phyloP scores from a whole-genome alignment of 164 flowering plant species.

The Annona cherimola region DNA sequence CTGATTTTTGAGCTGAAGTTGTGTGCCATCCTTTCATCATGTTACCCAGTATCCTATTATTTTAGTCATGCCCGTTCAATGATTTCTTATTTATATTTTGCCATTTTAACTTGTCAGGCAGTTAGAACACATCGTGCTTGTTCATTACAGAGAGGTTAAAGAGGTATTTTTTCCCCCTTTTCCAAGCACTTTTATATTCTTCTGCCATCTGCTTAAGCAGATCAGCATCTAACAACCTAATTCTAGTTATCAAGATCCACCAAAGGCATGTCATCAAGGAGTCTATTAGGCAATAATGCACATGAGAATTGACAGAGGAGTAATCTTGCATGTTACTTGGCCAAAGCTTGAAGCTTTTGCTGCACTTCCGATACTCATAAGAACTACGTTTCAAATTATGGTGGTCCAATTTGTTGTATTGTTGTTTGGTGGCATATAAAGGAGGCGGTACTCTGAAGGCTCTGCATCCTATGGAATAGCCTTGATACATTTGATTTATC shows the following conservation, averaged over 20 bases:
- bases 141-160: conserved; percentile 71
- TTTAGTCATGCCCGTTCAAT: background rate
- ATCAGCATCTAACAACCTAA: too few species aligned
- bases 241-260: too few species aligned
- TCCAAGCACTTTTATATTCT: background rate
- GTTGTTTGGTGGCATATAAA: background rate
- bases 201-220: background rate
- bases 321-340: background rate
- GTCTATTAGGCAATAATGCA: background rate
- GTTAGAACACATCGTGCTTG: conserved; percentile 66
- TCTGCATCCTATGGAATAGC: background rate
- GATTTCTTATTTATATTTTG: background rate
- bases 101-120: conserved; percentile 32
- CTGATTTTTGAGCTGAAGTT: background rate
- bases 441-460: background rate
- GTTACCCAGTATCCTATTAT: background rate
- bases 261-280: too few species aligned
- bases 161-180: conserved; percentile 35
- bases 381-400: background rate
- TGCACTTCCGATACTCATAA: background rate
- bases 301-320: background rate
- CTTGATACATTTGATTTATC: background rate
- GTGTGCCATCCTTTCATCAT: background rate
- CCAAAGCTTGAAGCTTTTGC: background rate
- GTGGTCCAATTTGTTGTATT: background rate